Base-by-base conservation (phyloP, 306 rosid species). In the Trifolium subterraneum region DNA sequence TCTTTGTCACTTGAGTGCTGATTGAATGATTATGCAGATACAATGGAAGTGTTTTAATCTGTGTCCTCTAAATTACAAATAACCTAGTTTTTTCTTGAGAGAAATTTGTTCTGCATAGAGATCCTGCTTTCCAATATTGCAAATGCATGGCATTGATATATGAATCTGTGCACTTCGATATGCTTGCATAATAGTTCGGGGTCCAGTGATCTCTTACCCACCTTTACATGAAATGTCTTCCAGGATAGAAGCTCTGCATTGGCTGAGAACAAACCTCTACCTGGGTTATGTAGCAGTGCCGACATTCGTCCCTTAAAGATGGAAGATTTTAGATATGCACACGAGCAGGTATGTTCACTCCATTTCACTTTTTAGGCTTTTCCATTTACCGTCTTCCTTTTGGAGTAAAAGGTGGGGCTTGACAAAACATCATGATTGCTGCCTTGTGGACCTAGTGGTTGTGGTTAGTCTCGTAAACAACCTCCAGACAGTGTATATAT, bases 251-350 rank as follows among this genome's bases (percentile, higher is more conserved):
- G 48, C 77, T 36, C 44, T 44, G 98, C 99, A 3, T 9, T 87
- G 82, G 84, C 84, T 10, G 99, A 92, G 84, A 88, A 70, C 75
- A 88, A 83, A 80, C 93, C 99, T 70, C 19, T 82, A 58, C 98
- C 99, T 1, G 83, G 82, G 41, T 77, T 95, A 79, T 77, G 91
- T 73, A 75, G 88, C 78, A 89, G 99, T 68, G 62, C 85, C 0
- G 96, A 95, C 62, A 74, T 95, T 10, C 96, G 99, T 5, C 72
- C 93, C 64, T 67, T 95, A 55, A 90, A 87, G 90, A 79, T 90
- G 90, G 98, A 92, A 10, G 99, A 95, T 69, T 90, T 95, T 48
- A 87, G 58, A 84, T 88, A 79, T 75, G 98, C 99, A 5, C 99
- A 95, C 44, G 99, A 95, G 72, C 99, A 95, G 96, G 99, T 92